Conservation (phyloP, 2,329 filamentous ascomycete genomes). For the Clonostachys chloroleuca region DNA sequence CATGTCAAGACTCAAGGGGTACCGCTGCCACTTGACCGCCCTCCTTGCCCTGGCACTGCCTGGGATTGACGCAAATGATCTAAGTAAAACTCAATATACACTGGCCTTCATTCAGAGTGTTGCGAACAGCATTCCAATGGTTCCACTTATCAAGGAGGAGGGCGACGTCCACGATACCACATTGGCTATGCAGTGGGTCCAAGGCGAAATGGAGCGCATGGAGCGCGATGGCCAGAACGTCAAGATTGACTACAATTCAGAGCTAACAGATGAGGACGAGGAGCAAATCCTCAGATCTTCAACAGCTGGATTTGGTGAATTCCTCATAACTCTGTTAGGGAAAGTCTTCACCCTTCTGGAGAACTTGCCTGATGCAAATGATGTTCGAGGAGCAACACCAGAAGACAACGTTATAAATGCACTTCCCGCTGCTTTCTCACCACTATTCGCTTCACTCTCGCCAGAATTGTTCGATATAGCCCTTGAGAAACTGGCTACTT, state of each 20-base stretch:
- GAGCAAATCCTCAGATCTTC: slow-evolving; percentile 86
- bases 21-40: slow-evolving; percentile 91
- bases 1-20: slow-evolving; percentile 92
- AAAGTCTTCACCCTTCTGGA: slow-evolving; percentile 94
- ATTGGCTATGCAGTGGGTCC: slow-evolving; percentile 89
- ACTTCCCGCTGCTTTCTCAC: slow-evolving; percentile 84
- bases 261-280: slow-evolving; percentile 83
- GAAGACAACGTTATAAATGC: slow-evolving; percentile 98
- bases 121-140: slow-evolving; percentile 92
- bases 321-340: slow-evolving; percentile 83
- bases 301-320: slow-evolving; percentile 90
- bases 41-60: slow-evolving; percentile 88
- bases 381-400: slow-evolving; percentile 83
- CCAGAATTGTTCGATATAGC: slow-evolving; percentile 91
- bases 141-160: slow-evolving; percentile 60
- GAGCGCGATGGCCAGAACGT: slow-evolving; percentile 83
- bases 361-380: slow-evolving; percentile 86
- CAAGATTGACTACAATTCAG: slow-evolving; percentile 77
- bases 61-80: slow-evolving; percentile 94
- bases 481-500: slow-evolving; percentile 85
- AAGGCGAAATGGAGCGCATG: slow-evolving; percentile 89
- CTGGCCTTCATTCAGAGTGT: slow-evolving; percentile 94
- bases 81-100: slow-evolving; percentile 94
- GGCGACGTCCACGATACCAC: slow-evolving; percentile 67
- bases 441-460: slow-evolving; percentile 84